Evolutionary conservation across 2,329 filamentous ascomycete genomes (phyloP), one percentile per base, ranked within the genome.

Genomic region (Diaporthe capsici): DNA sequence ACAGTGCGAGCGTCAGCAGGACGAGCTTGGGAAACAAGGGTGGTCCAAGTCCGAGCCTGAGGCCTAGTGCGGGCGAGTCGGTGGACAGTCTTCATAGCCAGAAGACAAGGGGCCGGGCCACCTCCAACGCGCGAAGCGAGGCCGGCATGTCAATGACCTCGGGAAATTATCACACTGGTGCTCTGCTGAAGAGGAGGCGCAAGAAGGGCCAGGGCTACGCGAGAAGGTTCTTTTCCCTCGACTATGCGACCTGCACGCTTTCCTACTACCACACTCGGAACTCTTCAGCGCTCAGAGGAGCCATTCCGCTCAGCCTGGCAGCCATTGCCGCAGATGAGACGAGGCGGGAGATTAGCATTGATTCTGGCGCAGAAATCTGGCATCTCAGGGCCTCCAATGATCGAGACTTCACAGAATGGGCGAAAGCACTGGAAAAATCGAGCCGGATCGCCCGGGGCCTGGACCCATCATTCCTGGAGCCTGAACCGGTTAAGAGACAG

Each of bases 311-410:
- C 12, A 97, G 95, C 37, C 86, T 99, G 71, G 97, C 97, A 22
- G 97, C 95, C 6, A 94, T 99, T 76, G 94, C 96, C 4, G 95
- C 95, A 10, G 96, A 98, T 82, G 95, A 97, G 83, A 92, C 94
- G 81, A 92, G 94, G 51, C 91, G 95, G 78, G 96, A 98, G 83
- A 98, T 99, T 72, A 98, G 94, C 57, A 97, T 99, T 75, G 97
- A 99, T 83, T 98, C 97, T 0, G 97, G 97, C 1, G 96, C 97
- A 3, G 97, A 99, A 84, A 92, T 99, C 37, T 99, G 97, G 97
- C 97, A 98, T 85, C 87, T 99, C 42, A 93, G 93, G 80, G 95
- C 97, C 4, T 91, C 90, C 68, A 98, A 94, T 79, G 90, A 92
- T 68, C 94, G 93, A 78, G 96, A 98, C 77, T 99, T 98, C 82